A percentile compares a stretch with the other conserved stretches of the same genome.
phyloP scores from a whole-genome alignment of 345 rosid genomes.

The Isatis tinctoria region DNA sequence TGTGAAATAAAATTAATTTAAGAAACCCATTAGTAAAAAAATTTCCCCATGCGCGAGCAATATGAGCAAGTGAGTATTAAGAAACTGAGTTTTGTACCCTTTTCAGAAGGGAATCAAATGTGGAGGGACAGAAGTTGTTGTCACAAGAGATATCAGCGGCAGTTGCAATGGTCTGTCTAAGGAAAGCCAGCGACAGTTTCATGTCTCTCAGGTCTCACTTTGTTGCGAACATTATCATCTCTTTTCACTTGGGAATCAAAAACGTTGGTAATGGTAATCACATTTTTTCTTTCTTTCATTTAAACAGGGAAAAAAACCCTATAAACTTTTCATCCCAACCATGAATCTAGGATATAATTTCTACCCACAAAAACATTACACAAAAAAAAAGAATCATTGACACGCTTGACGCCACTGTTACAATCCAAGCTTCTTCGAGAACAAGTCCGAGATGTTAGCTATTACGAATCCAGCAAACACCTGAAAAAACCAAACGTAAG shows the following conservation, averaged over 20 bases:
- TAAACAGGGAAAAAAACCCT: neutral
- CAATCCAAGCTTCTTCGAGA: conserved; percentile 74
- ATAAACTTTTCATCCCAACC: neutral
- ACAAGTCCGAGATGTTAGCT: conserved; percentile 74
- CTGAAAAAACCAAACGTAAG: conserved; percentile 32
- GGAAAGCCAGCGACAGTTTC: neutral
- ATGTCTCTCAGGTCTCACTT: neutral
- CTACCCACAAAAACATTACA: conserved; percentile 11
- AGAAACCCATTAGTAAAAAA: no score
- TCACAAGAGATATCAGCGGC: neutral
- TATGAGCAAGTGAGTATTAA: no score
- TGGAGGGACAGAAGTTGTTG: neutral
- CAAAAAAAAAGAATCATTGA: conserved; percentile 18
- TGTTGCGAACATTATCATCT: neutral
- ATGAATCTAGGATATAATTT: conserved; percentile 24
- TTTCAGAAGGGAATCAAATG: no score
- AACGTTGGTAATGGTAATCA: conserved; percentile 6
- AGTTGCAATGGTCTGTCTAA: neutral
- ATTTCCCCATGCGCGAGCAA: no score
- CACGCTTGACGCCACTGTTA: conserved; percentile 34
- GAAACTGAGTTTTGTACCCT: no score
- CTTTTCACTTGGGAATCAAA: neutral
- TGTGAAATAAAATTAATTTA: no score
- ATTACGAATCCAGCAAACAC: conserved; percentile 95
- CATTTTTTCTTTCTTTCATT: conserved; percentile 8